Percentiles rank a stretch among this genome's conserved stretches.
Conservation (phyloP, 805 yeast genomes). For the Isabelozyma pseudorhagii region DNA sequence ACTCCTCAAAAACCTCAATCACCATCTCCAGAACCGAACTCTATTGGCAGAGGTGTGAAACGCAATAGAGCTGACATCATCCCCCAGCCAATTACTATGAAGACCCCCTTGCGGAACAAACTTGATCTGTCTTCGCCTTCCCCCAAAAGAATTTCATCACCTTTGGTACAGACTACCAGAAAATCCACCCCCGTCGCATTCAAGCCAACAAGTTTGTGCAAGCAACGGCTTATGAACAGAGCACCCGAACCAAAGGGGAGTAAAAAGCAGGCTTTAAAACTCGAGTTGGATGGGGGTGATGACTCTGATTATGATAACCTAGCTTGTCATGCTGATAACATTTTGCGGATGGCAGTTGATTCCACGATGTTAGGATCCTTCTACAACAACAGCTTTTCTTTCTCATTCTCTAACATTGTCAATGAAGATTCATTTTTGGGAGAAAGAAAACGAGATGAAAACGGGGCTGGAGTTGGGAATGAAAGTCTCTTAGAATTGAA, state of each 20-base stretch:
- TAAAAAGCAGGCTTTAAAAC: neutral
- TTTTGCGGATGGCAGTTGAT: constrained; percentile 46
- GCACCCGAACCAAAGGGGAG: constrained; percentile 4
- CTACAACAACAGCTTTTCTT: constrained; percentile 33
- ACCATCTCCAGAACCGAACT: neutral
- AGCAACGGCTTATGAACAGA: neutral
- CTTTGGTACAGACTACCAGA: constrained; percentile 1
- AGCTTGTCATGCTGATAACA: constrained; percentile 46
- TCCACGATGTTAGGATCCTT: constrained; percentile 44
- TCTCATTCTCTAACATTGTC: constrained; percentile 27
- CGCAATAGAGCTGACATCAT: neutral
- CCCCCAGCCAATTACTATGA: neutral
- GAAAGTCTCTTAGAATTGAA: constrained; percentile 14
- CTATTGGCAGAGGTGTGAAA: neutral
- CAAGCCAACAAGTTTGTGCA: constrained; percentile 8
- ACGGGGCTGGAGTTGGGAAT: constrained; percentile 19
- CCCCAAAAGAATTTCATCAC: constrained; percentile 1
- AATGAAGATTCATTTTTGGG: constrained; percentile 29
- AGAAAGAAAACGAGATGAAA: constrained; percentile 12
- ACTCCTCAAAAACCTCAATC: neutral
- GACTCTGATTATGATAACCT: constrained; percentile 32
- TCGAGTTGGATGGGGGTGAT: constrained; percentile 6
- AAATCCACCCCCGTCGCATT: constrained; percentile 26
- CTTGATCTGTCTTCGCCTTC: constrained; percentile 27
- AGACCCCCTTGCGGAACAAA: constrained; percentile 25